Evolutionary conservation across 1,284 basidiomycete genomes (phyloP), one percentile per base, ranked within the genome.

Genomic region (Rhodotorula sp.): DNA sequence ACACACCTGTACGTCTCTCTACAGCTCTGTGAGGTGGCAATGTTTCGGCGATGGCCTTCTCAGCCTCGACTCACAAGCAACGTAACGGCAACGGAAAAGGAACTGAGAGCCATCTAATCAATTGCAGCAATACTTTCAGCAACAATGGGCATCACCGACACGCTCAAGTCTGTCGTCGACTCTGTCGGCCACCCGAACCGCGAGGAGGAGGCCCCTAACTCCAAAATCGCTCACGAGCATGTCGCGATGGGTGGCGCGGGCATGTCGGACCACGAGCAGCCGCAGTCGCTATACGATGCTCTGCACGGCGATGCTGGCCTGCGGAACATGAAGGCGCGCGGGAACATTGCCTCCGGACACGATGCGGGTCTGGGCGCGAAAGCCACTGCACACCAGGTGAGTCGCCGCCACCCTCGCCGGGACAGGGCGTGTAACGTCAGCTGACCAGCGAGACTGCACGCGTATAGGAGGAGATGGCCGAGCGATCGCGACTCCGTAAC

Each of bases 381-480:
- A 54, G 71, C 66, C 0, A 60, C 70, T 4, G 44, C 33, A 2
- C 72, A 70, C 53, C 70, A 66, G 51, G 67, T 62, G 1, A 49
- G 64, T 59, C 45, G 8, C n/a, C 42, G 17, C n/a, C 45, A 29
- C 24, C 7, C 55, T 54, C 45, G n/a, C 54, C 24, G 44, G 6
- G n/a, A n/a, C n/a, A n/a, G n/a, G n/a, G n/a, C n/a, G n/a, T n/a
- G 10, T 51, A 20, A 22, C 26, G 17, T 17, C 55, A 6, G 29
- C 3, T 57, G 29, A 30, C 37, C n/a, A 15, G 15, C 57, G 24
- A 14, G 29, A 22, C 56, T 26, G 60, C 37, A 10, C 46, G n/a
- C 29, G 51, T 14, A 30, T 56, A 69, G 60, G 70, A 74, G 46
- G 54, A 68, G 33, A 60, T 74, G 46, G 73, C 73, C 29, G 70